These are phyloP conservation scores for Aspergillus ustus DNA, from an alignment of 2,329 filamentous ascomycete species.

Conservation along the genomic window DNA sequence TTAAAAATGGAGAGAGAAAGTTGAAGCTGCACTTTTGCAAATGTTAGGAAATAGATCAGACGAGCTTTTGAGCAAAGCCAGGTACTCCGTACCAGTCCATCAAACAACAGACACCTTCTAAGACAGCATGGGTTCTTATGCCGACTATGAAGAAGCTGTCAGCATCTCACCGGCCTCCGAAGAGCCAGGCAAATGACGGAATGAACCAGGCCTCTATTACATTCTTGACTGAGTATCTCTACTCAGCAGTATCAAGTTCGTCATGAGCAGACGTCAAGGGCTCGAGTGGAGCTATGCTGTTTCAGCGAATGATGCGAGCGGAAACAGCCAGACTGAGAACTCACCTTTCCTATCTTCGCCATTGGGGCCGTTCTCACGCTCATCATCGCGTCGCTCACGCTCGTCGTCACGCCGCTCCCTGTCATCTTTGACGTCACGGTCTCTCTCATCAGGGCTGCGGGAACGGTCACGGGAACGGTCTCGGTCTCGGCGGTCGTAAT, in stretches of 20 bases:
- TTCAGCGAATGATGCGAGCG: conserved; percentile 18
- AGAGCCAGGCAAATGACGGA: conserved; percentile 1
- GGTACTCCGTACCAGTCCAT: not conserved
- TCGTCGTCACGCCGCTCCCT: conserved; percentile 60
- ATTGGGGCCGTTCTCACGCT: conserved; percentile 77
- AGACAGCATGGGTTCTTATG: not conserved
- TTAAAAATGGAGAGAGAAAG: not conserved
- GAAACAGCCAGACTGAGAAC: conserved; percentile 4
- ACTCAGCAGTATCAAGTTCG: conserved; percentile 93
- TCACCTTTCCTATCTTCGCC: conserved; percentile 90
- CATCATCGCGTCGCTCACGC: conserved; percentile 70
- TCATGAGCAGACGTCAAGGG: conserved; percentile 85
- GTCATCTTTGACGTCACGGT: conserved; percentile 53
- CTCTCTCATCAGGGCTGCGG: conserved; percentile 68
- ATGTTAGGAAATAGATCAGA: conserved; percentile 5
- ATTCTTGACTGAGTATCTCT: conserved; percentile 38
- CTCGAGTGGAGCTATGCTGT: conserved; percentile 61
- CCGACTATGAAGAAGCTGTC: conserved; percentile 1
- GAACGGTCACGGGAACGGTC: conserved; percentile 72
- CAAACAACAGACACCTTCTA: not conserved
- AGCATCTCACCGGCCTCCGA: conserved; percentile 1
- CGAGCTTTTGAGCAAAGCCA: conserved; percentile 1
- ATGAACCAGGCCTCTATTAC: not conserved
- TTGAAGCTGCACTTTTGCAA: not conserved
- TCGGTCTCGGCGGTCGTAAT: conserved; percentile 55